These are phyloP conservation scores for Hypericum perforatum DNA, from an alignment of 345 rosid genomes.

Conservation along the genomic window DNA sequence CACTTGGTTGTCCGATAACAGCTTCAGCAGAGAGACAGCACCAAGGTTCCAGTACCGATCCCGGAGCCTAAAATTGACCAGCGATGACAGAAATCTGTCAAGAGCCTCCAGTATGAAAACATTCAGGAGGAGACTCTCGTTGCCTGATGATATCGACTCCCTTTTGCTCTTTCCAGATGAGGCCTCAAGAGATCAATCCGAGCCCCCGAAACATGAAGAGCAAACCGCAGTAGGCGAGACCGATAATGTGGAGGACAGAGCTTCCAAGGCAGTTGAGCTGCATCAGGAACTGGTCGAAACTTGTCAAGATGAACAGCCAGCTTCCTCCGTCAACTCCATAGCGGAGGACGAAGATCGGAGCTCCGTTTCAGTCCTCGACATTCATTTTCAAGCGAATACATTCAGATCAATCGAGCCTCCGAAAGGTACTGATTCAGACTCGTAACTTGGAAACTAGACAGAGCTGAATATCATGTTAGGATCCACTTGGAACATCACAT, in stretches of 20 bases:
- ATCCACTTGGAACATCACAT: too few relatives aligned
- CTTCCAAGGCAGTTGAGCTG: slow-evolving; percentile 3
- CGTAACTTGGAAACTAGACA: neutral
- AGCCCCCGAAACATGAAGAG: slow-evolving; percentile 17
- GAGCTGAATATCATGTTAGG: too few relatives aligned
- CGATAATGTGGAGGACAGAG: slow-evolving; percentile 9
- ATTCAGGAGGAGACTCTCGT: slow-evolving; percentile 63
- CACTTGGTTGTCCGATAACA: slow-evolving; percentile 39
- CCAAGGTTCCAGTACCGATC: slow-evolving; percentile 30
- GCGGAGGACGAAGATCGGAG: slow-evolving; percentile 14
- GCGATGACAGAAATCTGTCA: slow-evolving; percentile 30
- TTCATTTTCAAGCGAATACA: slow-evolving; percentile 9
- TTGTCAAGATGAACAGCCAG: slow-evolving; percentile 20
- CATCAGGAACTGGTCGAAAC: slow-evolving; percentile 13
- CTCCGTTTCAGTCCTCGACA: slow-evolving; percentile 18
- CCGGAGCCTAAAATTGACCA: slow-evolving; percentile 47
- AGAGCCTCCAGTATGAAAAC: slow-evolving; percentile 26
- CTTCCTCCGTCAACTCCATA: slow-evolving; percentile 10
- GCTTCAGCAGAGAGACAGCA: slow-evolving; percentile 23
- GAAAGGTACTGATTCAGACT: slow-evolving; percentile 18
- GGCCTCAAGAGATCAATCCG: slow-evolving; percentile 18
- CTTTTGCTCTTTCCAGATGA: slow-evolving; percentile 43
- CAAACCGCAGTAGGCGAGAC: slow-evolving; percentile 16
- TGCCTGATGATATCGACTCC: slow-evolving; percentile 68
- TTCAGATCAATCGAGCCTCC: slow-evolving; percentile 3